phyloP scores from a whole-genome alignment of 495 filamentous ascomycete genomes.

The Penicillium fimorum region DNA sequence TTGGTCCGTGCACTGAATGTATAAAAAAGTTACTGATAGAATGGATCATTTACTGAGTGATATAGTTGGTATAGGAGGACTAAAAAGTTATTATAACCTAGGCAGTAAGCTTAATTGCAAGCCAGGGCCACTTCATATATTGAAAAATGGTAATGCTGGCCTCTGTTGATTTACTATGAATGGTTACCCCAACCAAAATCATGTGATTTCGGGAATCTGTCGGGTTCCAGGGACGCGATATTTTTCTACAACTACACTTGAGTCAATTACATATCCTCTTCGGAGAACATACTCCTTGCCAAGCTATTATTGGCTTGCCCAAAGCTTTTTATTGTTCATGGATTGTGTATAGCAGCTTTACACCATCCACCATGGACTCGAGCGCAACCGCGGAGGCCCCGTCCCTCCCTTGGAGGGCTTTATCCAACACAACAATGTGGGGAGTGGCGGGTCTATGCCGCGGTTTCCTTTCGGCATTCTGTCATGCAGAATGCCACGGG shows the following conservation, averaged over 20 bases:
- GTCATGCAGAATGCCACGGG: slow-evolving; percentile 61
- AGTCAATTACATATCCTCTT: neutral
- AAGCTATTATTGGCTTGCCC: slow-evolving; percentile 6
- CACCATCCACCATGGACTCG: slow-evolving; percentile 38
- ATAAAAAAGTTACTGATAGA: slow-evolving; percentile 7
- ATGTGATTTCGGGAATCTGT: slow-evolving; percentile 25
- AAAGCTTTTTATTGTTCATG: slow-evolving; percentile 23
- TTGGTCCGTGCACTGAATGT: slow-evolving; percentile 28
- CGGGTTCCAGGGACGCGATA: slow-evolving; percentile 12
- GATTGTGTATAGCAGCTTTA: slow-evolving; percentile 25
- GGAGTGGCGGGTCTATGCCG: slow-evolving; percentile 47
- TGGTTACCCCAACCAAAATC: slow-evolving; percentile 23
- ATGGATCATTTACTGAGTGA: neutral
- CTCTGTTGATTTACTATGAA: slow-evolving; percentile 2
- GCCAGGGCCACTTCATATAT: neutral
- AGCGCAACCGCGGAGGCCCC: slow-evolving; percentile 43
- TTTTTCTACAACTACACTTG: slow-evolving; percentile 1
- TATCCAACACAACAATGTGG: slow-evolving; percentile 44
- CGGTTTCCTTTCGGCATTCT: slow-evolving; percentile 44
- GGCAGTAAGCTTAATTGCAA: neutral
- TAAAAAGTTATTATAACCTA: neutral
- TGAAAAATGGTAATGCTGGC: neutral
- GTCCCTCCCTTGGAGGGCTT: slow-evolving; percentile 43
- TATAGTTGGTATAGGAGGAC: neutral
- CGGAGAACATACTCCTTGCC: neutral